A percentile compares a stretch with the other conserved stretches of the same genome.
These are phyloP conservation scores for Metroxylon sagu DNA, from an alignment of 176 grass and related monocot genomes.

Conservation along the genomic window DNA sequence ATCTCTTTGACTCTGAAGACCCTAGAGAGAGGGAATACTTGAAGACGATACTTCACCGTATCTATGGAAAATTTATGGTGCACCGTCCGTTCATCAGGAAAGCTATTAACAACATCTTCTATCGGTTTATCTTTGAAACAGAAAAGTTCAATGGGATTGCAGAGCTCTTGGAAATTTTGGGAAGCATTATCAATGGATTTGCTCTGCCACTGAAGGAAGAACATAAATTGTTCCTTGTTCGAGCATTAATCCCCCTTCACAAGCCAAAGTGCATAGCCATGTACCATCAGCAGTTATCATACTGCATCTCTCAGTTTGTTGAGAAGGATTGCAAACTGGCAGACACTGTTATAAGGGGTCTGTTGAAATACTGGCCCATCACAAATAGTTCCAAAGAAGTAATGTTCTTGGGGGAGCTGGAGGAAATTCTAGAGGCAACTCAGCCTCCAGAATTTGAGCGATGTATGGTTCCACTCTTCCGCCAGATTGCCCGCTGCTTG, in stretches of 20 bases:
- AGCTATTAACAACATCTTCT: constrained; percentile 27
- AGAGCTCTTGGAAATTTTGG: constrained; percentile 25
- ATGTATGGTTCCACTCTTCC: no score
- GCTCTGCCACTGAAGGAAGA: constrained; percentile 26
- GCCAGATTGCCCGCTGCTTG: no score
- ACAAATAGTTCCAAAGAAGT: neutral
- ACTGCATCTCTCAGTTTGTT: constrained; percentile 10
- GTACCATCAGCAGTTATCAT: constrained; percentile 12
- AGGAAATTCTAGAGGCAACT: no score
- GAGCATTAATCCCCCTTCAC: constrained; percentile 8
- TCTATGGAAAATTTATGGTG: constrained; percentile 31
- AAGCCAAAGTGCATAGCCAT: neutral
- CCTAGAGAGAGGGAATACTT: constrained; percentile 31
- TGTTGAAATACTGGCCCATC: constrained; percentile 16
- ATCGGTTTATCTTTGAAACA: constrained; percentile 19
- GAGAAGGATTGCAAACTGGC: constrained; percentile 13
- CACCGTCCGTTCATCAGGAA: constrained; percentile 25
- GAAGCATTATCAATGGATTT: constrained; percentile 26
- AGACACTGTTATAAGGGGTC: constrained; percentile 1
- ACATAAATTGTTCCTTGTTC: constrained; percentile 24
- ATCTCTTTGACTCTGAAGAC: constrained; percentile 31
- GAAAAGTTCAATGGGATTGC: constrained; percentile 22
- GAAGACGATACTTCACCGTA: constrained; percentile 23
- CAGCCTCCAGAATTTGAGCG: no score
- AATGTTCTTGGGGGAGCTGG: no score